Evolutionary conservation across 345 rosid species (phyloP).

Genomic region (Lepidium aucheri): DNA sequence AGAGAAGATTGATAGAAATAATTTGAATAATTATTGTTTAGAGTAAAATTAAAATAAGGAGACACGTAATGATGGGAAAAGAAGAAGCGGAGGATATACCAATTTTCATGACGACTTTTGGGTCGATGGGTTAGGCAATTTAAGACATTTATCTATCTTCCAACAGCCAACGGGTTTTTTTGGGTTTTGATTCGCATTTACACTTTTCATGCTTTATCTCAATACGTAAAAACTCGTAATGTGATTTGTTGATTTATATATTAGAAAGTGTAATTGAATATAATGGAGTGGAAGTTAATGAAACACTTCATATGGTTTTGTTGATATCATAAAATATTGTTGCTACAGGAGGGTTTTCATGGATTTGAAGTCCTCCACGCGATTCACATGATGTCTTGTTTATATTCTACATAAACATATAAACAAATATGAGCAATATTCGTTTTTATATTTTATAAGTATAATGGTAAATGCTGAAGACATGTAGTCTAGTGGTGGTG

Average conservation of each 20-base stretch:
- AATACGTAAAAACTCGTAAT: too few relatives aligned
- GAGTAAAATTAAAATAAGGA: not conserved
- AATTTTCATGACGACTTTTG: constrained; percentile 16
- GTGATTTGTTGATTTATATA: too few relatives aligned
- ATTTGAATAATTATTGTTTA: not conserved
- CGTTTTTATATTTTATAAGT: too few relatives aligned
- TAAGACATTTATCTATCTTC: constrained; percentile 2
- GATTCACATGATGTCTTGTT: not conserved
- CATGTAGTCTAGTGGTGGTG: too few relatives aligned
- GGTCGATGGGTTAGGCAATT: constrained; percentile 7
- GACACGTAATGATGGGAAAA: constrained; percentile 23
- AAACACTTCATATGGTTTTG: too few relatives aligned
- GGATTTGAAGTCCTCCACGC: not conserved
- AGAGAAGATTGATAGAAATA: constrained; percentile 1
- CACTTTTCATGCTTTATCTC: too few relatives aligned
- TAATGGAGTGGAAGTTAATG: too few relatives aligned
- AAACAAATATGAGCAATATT: too few relatives aligned
- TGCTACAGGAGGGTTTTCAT: not conserved
- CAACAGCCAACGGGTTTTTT: not conserved
- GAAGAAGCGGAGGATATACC: constrained; percentile 24
- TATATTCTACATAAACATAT: too few relatives aligned
- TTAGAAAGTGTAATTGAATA: too few relatives aligned
- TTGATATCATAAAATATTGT: too few relatives aligned
- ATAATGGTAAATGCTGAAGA: too few relatives aligned
- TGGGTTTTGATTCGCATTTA: constrained; percentile 13